Evolutionary conservation across 1,284 basidiomycete species (phyloP), one percentile per base, ranked within the genome.

Genomic region (Testicularia cyperi): DNA sequence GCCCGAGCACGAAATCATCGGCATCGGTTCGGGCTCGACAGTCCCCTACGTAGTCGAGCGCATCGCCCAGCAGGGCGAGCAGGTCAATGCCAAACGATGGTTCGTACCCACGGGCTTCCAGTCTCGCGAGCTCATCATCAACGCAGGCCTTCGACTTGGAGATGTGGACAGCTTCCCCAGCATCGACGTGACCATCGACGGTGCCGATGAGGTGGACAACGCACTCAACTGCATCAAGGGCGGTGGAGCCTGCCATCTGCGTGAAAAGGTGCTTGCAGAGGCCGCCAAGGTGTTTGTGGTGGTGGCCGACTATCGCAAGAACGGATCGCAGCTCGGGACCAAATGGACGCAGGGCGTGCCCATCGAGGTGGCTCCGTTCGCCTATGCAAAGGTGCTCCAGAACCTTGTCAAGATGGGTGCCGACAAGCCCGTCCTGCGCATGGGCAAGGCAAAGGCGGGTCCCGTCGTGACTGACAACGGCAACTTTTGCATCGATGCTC

Each of bases 1-100:
- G 43, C 83, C 86, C 13, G 82, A 90, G 65, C 87, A 96, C 79
- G 86, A 86, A 80, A 90, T 90, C 68, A 66, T 84, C 78, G 38
- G 48, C 32, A 77, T 77, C 25, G 76, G 76, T 10, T 73, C 67
- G 1, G 89, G 94, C 23, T 95, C 92, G 1, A 99, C 95, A 0
- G 94, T 99, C 0, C 92, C 92, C 1, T 98, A 95, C 75, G 92
- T 96, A 43, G 92, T 98, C 26, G 92, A 98, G 71, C 83, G 92
- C 29, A 94, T 98, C 52, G 82, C 91, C 7, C 83, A 87, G 58
- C 92, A 96, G 77, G 92, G 91, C 10, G 63, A 77, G 13, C 83
- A 83, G 35, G 80, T 84, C 25, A 98, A 98, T 80, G 82, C 82
- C 67, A 82, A 71, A 35, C 72, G 78, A 19, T 77, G 70, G 70